Evolutionary conservation across 108 stramenopile species (phyloP).

Genomic region (Nitzschia sp.): DNA sequence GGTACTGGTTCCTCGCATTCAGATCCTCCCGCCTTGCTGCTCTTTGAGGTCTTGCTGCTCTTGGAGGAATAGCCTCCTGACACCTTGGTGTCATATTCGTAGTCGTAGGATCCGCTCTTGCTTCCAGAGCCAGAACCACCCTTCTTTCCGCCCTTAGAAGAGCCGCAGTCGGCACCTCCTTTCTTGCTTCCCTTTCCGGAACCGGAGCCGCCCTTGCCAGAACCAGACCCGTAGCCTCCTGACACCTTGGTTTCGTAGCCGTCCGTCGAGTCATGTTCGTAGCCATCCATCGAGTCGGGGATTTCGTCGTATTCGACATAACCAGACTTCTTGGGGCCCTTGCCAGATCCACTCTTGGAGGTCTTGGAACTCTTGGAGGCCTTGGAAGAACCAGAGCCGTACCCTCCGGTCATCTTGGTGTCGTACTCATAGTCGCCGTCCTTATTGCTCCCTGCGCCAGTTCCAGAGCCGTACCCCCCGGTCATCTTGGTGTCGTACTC

Average conservation of each 20-base stretch:
- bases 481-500: background rate
- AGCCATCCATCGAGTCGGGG: background rate
- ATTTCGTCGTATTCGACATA: background rate
- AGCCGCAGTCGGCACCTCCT: background rate
- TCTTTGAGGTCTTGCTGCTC: background rate
- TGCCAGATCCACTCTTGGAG: background rate
- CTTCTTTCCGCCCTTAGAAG: constrained; percentile 1
- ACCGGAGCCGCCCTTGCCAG: background rate
- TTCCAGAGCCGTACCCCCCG: background rate
- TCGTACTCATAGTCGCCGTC: background rate
- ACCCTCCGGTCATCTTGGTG: background rate
- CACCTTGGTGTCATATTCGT: constrained; percentile 1
- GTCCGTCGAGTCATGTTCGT: background rate
- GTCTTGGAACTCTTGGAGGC: no score
- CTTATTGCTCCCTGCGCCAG: background rate
- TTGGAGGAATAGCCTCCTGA: background rate
- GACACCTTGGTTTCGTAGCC: background rate
- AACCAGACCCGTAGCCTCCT: background rate
- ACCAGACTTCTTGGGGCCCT: constrained; percentile 2
- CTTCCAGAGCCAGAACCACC: background rate
- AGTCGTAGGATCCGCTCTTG: background rate
- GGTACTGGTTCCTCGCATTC: background rate
- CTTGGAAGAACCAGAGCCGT: background rate
- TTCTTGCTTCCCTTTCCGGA: background rate
- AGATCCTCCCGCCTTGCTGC: background rate